Evolutionary conservation across 495 filamentous ascomycete genomes (phyloP).

Genomic region (Aspergillus cristatus): DNA sequence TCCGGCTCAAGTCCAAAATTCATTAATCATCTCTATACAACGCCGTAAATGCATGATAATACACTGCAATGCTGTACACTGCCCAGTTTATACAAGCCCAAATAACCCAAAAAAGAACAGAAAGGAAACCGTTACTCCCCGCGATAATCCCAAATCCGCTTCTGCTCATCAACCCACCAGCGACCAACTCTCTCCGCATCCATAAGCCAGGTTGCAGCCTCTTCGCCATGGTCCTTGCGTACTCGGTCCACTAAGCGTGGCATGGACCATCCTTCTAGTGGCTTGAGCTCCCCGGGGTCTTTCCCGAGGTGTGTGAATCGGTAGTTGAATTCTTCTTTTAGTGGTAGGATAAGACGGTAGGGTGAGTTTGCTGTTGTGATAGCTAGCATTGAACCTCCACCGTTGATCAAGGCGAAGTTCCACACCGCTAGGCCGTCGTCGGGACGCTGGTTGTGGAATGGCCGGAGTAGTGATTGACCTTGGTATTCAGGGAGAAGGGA

Average conservation of each 20-base stretch:
- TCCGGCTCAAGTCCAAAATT: not conserved
- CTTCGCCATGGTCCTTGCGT: constrained; percentile 18
- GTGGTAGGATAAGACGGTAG: constrained; percentile 32
- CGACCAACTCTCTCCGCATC: constrained; percentile 29
- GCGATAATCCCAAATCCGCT: constrained; percentile 33
- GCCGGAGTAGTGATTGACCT: constrained; percentile 26
- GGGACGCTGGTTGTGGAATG: constrained; percentile 7
- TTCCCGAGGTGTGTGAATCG: constrained; percentile 26
- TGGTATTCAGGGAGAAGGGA: constrained; percentile 28
- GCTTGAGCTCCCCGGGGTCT: constrained; percentile 28
- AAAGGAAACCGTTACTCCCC: constrained; percentile 7
- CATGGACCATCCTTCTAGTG: constrained; percentile 21
- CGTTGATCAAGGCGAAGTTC: constrained; percentile 40
- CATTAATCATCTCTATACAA: not conserved
- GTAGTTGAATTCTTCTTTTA: constrained; percentile 30
- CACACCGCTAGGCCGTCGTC: not conserved
- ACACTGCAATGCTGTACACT: not conserved
- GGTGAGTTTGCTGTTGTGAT: constrained; percentile 24
- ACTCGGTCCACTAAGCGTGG: constrained; percentile 16
- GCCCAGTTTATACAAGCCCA: no score
- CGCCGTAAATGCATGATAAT: not conserved
- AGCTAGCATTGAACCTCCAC: constrained; percentile 30
- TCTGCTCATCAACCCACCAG: constrained; percentile 33
- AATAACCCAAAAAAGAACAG: not conserved
- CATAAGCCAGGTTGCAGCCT: constrained; percentile 26